Conservation (phyloP, 306 rosid species). For the Hippophae gyantsensis region DNA sequence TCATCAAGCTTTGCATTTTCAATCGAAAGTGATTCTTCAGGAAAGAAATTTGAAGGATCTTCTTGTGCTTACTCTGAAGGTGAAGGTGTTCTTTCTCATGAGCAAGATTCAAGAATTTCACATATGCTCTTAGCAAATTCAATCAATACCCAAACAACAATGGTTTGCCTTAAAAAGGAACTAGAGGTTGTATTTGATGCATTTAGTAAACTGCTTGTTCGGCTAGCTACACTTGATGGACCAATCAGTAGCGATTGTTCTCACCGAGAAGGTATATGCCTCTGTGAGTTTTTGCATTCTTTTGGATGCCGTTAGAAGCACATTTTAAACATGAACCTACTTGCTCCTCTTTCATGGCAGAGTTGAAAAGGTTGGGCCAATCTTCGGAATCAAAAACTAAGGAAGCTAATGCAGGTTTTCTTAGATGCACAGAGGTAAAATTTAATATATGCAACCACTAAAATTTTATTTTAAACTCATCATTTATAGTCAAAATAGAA, state of each 20-base stretch:
- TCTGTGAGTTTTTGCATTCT: conserved; percentile 13
- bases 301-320: conserved; percentile 9
- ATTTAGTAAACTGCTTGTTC: conserved; percentile 35
- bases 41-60: conserved; percentile 18
- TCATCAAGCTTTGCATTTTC: conserved; percentile 49
- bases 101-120: conserved; percentile 26
- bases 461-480: not conserved
- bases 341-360: conserved; percentile 41
- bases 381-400: conserved; percentile 22
- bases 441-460: not conserved
- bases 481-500: not conserved
- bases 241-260: conserved; percentile 26
- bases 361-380: conserved; percentile 28
- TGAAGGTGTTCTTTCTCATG: conserved; percentile 19
- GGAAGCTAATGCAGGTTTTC: conserved; percentile 29
- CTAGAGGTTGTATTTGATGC: conserved; percentile 31
- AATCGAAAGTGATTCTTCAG: conserved; percentile 35
- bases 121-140: conserved; percentile 19
- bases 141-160: conserved; percentile 16
- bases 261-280: conserved; percentile 38
- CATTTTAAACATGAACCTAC: conserved; percentile 13
- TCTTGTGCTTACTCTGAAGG: conserved; percentile 20
- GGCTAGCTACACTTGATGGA: conserved; percentile 32
- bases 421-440: conserved; percentile 40
- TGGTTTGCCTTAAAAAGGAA: conserved; percentile 43